phyloP scores from a whole-genome alignment of 306 rosid species.

The Citrullus amarus region DNA sequence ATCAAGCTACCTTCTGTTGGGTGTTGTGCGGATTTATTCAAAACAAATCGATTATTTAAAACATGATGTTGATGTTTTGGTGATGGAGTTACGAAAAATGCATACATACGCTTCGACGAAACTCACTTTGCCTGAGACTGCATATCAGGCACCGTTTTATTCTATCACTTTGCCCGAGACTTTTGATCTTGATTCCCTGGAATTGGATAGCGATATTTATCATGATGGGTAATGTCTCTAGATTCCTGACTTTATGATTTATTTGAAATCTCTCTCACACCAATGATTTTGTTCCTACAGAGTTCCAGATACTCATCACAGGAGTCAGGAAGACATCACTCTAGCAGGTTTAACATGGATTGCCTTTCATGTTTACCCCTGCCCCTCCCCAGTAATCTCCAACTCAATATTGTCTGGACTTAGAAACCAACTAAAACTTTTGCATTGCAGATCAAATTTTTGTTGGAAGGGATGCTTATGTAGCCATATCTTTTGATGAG shows the following conservation, averaged over 20 bases:
- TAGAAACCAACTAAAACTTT: background rate
- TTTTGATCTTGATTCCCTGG: slow-evolving; percentile 54
- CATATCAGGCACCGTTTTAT: slow-evolving; percentile 53
- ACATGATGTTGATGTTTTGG: slow-evolving; percentile 38
- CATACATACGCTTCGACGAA: slow-evolving; percentile 35
- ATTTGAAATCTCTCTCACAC: background rate
- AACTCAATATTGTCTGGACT: background rate
- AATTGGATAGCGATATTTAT: slow-evolving; percentile 19
- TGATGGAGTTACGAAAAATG: slow-evolving; percentile 1
- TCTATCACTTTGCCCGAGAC: slow-evolving; percentile 58
- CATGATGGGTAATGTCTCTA: slow-evolving; percentile 27
- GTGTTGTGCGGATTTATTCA: slow-evolving; percentile 79
- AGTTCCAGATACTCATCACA: slow-evolving; percentile 33
- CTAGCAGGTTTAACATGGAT: slow-evolving; percentile 32
- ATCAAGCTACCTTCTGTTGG: slow-evolving; percentile 75
- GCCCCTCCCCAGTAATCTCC: background rate
- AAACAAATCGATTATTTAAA: slow-evolving; percentile 68
- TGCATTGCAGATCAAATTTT: slow-evolving; percentile 49
- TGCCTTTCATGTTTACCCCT: background rate
- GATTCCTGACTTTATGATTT: background rate
- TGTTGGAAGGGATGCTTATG: slow-evolving; percentile 20
- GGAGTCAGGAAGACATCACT: slow-evolving; percentile 60
- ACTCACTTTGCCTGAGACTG: slow-evolving; percentile 50
- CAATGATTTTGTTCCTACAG: slow-evolving; percentile 23
- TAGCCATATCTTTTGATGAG: slow-evolving; percentile 60